Percentiles rank a stretch among this genome's conserved stretches.
phyloP scores from a whole-genome alignment of 2,329 filamentous ascomycete genomes.

The Pseudocercospora eumusae region DNA sequence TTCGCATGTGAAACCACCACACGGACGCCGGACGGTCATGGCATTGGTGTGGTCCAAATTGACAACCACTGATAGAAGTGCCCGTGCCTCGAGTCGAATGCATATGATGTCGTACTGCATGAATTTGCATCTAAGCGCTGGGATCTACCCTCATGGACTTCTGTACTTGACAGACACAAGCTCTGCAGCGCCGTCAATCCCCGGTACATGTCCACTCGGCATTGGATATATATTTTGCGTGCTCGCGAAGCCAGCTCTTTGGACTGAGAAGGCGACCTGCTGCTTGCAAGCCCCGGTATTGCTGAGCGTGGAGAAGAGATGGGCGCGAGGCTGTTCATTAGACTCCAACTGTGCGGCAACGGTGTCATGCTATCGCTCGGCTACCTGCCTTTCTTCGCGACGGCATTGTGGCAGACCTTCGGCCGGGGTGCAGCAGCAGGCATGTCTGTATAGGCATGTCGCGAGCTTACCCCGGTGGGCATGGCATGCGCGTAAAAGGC shows the following conservation, averaged over 20 bases:
- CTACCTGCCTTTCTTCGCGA: slow-evolving; percentile 5
- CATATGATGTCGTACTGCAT: slow-evolving; percentile 12
- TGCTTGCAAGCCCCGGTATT: background rate
- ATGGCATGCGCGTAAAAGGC: background rate
- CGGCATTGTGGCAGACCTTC: slow-evolving; percentile 7
- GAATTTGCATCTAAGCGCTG: background rate
- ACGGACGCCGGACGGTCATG: too few relatives aligned
- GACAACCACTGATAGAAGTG: background rate
- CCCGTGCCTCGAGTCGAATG: background rate
- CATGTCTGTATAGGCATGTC: slow-evolving; percentile 2
- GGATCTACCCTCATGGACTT: slow-evolving; percentile 7
- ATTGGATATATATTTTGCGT: background rate
- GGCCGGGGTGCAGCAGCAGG: background rate
- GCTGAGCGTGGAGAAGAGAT: background rate
- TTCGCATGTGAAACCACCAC: slow-evolving; percentile 7
- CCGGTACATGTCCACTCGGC: background rate
- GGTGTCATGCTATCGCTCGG: background rate
- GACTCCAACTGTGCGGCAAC: background rate
- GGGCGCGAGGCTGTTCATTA: background rate
- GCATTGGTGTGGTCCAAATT: background rate
- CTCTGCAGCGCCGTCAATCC: slow-evolving; percentile 11
- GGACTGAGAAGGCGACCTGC: background rate
- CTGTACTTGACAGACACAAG: slow-evolving; percentile 5
- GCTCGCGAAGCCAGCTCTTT: background rate
- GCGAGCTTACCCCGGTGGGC: slow-evolving; percentile 5